Evolutionary conservation across 352 stramenopile species (phyloP), one percentile per base, ranked within the genome.

Genomic region (Globisporangium sylvaticum): DNA sequence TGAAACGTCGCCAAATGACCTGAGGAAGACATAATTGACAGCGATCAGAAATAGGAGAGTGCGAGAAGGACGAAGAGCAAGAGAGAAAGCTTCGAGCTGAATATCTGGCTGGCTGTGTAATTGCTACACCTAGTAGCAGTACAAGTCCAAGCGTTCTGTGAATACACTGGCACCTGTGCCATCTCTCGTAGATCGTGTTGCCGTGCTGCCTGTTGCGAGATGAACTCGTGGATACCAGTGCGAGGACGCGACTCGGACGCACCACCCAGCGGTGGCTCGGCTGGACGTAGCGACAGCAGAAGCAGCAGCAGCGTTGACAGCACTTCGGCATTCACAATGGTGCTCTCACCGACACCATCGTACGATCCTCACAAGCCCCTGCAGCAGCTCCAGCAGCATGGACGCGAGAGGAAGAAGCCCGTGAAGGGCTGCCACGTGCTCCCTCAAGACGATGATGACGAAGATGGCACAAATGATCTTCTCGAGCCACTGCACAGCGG

Each of bases 351-450:
- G 1, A 31, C 62, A 24, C 25, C 15, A 34, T n/a, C 55, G 27
- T 58, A 12, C 18, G 27, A 52, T 20, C 14, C 20, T 14, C 42
- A 54, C 3, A 54, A 59, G 31, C 24, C 24, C 7, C 29, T 59
- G 2, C 22, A 67, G 20, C 65, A 68, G 18, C 53, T 66, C 9
- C 69, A 75, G 27, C 72, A 74, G 20, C 44, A 64, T 20, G 15
- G 44, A 32, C 25, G 25, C 20, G 61, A 65, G 14, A 52, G 74
- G 25, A 76, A 72, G 55, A 68, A 64, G 34, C 7, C 56, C 2
- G 22, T 77, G 54, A 90, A 88, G 62, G 68, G 79, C 25, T 84
- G 66, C 32, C 66, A 86, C 25, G 68, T 88, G 7, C 71, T 88
- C 1, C 81, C 81, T 0, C 68, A 86, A 14, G 74, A 84, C 20